These are phyloP conservation scores for Linum usitatissimum DNA, from an alignment of 345 rosid genomes.

Conservation along the genomic window DNA sequence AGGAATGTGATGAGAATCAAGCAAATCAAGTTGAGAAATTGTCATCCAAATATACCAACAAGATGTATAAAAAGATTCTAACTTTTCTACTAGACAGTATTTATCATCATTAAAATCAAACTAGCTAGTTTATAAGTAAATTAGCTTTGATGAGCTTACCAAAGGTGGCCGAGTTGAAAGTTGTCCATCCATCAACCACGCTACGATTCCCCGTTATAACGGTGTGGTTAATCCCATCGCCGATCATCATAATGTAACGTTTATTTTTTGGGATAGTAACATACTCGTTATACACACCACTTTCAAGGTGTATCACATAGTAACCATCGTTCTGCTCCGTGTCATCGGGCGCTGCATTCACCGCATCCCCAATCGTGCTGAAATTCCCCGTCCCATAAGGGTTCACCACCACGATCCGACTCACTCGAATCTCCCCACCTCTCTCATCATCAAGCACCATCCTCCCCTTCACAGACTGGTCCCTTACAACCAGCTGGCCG, in stretches of 20 bases:
- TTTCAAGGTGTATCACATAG: background rate
- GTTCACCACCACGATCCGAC: background rate
- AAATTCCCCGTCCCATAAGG: background rate
- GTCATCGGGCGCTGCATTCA: background rate
- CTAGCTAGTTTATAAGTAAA: too few relatives aligned
- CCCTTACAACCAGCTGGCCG: too few relatives aligned
- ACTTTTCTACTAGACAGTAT: too few relatives aligned
- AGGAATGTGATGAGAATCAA: too few relatives aligned
- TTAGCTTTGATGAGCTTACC: too few relatives aligned
- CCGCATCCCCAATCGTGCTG: background rate
- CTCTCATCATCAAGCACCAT: background rate
- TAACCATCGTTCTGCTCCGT: background rate
- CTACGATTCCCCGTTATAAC: background rate
- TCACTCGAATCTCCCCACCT: background rate
- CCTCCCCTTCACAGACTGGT: background rate
- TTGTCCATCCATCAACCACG: conserved; percentile 3
- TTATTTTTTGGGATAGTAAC: background rate
- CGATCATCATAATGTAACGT: background rate
- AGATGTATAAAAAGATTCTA: too few relatives aligned
- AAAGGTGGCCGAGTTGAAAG: too few relatives aligned
- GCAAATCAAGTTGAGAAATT: too few relatives aligned
- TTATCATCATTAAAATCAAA: too few relatives aligned
- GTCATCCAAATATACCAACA: too few relatives aligned
- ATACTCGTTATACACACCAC: background rate
- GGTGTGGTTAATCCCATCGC: background rate